These are phyloP conservation scores for Fusarium sambucinum DNA, from an alignment of 2,329 filamentous ascomycete genomes.

Conservation along the genomic window DNA sequence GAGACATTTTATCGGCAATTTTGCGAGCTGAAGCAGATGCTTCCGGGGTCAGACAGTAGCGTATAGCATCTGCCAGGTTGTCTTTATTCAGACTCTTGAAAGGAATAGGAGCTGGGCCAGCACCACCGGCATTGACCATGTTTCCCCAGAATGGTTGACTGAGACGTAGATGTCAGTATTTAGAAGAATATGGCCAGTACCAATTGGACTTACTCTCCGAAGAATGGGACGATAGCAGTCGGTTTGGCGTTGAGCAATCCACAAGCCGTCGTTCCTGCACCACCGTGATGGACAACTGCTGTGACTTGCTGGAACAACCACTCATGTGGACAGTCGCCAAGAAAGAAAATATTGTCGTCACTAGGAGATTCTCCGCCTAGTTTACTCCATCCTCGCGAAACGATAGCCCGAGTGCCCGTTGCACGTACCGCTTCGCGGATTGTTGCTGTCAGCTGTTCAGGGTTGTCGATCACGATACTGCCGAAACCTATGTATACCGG, in stretches of 20 bases:
- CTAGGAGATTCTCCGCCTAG: constrained; percentile 50
- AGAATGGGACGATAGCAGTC: constrained; percentile 60
- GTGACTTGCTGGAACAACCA: constrained; percentile 3
- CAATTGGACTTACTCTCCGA: constrained; percentile 58
- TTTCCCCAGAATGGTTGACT: constrained; percentile 41
- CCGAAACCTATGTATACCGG: constrained; percentile 5
- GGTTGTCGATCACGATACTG: constrained; percentile 4
- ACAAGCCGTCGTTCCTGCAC: constrained; percentile 3
- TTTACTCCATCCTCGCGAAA: constrained; percentile 1
- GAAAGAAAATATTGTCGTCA: background rate
- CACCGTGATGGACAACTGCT: background rate
- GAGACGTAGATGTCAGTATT: background rate
- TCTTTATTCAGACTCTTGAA: constrained; percentile 22
- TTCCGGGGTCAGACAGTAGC: constrained; percentile 12
- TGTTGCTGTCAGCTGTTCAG: background rate
- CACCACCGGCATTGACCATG: constrained; percentile 30
- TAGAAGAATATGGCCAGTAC: accelerated
- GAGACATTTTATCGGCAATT: constrained; percentile 31
- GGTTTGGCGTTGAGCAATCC: background rate
- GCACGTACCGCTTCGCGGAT: background rate
- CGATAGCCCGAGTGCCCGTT: background rate
- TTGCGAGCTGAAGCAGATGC: constrained; percentile 21
- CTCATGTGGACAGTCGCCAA: constrained; percentile 1
- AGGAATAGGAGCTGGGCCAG: constrained; percentile 29
- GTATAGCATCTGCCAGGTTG: constrained; percentile 30